Evolutionary conservation across 257 asterid genomes (phyloP).

Genomic region (Catharanthus roseus): DNA sequence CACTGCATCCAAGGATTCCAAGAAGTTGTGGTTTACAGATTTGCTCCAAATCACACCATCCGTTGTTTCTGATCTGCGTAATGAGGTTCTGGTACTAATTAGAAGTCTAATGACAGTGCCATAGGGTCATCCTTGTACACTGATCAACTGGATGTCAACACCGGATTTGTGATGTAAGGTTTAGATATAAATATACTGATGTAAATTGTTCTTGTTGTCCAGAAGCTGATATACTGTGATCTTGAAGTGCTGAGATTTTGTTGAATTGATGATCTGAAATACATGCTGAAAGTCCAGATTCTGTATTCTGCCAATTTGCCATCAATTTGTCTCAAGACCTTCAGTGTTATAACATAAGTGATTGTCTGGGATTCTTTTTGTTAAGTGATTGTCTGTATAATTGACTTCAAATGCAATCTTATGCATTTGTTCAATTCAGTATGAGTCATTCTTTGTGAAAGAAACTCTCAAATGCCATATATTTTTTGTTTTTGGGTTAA

Average conservation of each 20-base stretch:
- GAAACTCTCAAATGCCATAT: too few relatives aligned
- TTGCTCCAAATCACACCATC: slow-evolving; percentile 46
- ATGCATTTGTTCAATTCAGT: too few relatives aligned
- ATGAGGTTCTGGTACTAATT: slow-evolving; percentile 49
- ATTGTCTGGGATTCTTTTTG: too few relatives aligned
- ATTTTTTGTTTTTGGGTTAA: too few relatives aligned
- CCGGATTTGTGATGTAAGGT: background rate
- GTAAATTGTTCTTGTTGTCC: background rate
- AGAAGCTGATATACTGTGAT: background rate
- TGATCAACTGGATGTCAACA: background rate
- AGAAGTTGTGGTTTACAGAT: slow-evolving; percentile 44
- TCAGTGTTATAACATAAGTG: too few relatives aligned
- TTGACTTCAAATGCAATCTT: too few relatives aligned
- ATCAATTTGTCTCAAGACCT: background rate
- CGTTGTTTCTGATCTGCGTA: slow-evolving; percentile 44
- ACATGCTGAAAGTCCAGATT: background rate
- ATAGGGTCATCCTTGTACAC: slow-evolving; percentile 1
- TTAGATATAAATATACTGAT: background rate
- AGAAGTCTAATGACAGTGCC: slow-evolving; percentile 35
- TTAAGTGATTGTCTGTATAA: too few relatives aligned
- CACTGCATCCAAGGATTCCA: slow-evolving; percentile 21
- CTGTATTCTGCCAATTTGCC: background rate
- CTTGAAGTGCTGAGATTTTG: background rate
- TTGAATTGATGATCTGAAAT: background rate
- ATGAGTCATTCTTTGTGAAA: too few relatives aligned